Conservation (phyloP, 2,329 filamentous ascomycete genomes). For the Basipetospora chlamydospora region DNA sequence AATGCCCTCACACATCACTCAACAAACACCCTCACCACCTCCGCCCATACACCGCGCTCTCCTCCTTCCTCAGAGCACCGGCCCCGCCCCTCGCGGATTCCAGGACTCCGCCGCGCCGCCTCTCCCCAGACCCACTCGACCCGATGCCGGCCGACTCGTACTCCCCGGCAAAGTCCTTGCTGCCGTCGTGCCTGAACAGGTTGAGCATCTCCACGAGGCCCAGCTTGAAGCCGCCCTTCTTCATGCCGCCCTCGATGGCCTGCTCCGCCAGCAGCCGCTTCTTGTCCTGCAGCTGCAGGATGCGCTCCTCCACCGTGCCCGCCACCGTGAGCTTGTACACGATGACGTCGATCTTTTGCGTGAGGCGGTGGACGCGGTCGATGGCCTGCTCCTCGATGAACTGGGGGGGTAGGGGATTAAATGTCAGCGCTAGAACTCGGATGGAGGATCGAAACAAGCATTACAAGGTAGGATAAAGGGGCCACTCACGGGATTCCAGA, state of each 20-base stretch:
- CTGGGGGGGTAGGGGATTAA: constrained; percentile 26
- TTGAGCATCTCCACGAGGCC: constrained; percentile 87
- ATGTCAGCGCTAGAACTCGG: constrained; percentile 1
- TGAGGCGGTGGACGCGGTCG: constrained; percentile 94
- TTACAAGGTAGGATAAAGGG: background rate
- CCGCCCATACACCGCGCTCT: constrained; percentile 25
- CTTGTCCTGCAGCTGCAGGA: constrained; percentile 85
- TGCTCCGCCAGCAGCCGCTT: constrained; percentile 86
- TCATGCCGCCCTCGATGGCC: constrained; percentile 71
- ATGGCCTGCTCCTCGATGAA: constrained; percentile 99
- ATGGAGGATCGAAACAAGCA: background rate
- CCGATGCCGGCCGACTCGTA: constrained; percentile 11
- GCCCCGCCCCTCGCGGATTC: constrained; percentile 4
- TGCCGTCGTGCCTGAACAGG: constrained; percentile 52
- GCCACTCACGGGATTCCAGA: constrained; percentile 77
- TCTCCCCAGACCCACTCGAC: constrained; percentile 10
- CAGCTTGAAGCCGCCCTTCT: constrained; percentile 63
- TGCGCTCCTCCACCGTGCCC: constrained; percentile 81
- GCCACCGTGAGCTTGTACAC: constrained; percentile 89
- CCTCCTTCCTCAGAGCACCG: constrained; percentile 14
- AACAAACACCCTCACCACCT: constrained; percentile 27
- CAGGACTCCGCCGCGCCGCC: constrained; percentile 15
- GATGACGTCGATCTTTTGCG: constrained; percentile 85
- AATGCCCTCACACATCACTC: too few relatives aligned
- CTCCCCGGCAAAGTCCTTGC: constrained; percentile 7